A percentile compares a stretch with the other conserved stretches of the same genome.
Conservation (phyloP, 108 stramenopile species). For the Licmophora abbreviata region DNA sequence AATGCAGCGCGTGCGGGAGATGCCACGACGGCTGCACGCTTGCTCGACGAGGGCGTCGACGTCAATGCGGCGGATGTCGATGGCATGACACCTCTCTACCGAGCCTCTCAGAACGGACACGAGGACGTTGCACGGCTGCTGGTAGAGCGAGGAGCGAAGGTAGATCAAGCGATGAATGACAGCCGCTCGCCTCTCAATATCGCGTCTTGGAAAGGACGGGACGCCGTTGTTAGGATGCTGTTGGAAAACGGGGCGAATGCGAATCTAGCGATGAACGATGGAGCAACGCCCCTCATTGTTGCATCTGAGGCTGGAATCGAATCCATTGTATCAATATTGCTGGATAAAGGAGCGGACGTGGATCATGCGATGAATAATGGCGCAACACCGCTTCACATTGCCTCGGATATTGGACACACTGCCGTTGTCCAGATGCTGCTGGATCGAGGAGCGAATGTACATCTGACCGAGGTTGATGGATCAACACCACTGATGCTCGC, state of each 20-base stretch:
- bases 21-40: background rate
- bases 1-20: no score
- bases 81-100: conserved; percentile 5
- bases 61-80: conserved; percentile 5
- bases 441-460: conserved; percentile 42
- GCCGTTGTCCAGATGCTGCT: conserved; percentile 55
- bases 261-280: background rate
- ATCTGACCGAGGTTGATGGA: conserved; percentile 65
- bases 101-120: conserved; percentile 7
- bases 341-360: conserved; percentile 24
- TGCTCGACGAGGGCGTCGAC: conserved; percentile 8
- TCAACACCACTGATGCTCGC: conserved; percentile 88
- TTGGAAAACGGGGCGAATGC: background rate
- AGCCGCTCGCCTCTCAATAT: conserved; percentile 10
- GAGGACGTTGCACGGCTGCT: conserved; percentile 3
- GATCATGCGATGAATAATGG: conserved; percentile 6
- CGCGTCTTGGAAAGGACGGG: background rate
- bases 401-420: conserved; percentile 17
- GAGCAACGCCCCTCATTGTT: conserved; percentile 4
- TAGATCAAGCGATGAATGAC: conserved; percentile 2
- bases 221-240: background rate
- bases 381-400: conserved; percentile 12
- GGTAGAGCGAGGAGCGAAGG: conserved; percentile 6
- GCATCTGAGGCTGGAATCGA: conserved; percentile 14
- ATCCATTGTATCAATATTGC: conserved; percentile 2